Evolutionary conservation across 108 stramenopile genomes (phyloP).

Genomic region (Stephanodiscus minutulus): DNA sequence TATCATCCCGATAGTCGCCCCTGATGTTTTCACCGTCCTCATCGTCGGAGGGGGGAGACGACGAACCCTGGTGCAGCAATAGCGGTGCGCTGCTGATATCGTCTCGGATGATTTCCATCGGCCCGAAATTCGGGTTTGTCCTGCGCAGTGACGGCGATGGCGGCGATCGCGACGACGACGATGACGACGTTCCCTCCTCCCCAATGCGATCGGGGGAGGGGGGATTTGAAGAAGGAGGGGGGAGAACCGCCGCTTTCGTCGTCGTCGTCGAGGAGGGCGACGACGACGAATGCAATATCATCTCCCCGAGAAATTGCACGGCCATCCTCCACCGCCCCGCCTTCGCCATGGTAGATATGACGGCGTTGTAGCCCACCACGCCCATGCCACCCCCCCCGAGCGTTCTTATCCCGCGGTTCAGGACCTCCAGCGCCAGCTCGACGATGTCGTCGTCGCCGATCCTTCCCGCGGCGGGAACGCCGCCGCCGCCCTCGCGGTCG

Average conservation of each 20-base stretch:
- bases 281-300: conserved; percentile 51
- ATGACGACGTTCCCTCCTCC: background rate
- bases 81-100: background rate
- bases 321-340: conserved; percentile 71
- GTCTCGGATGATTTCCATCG: conserved; percentile 19
- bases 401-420: conserved; percentile 25
- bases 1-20: background rate
- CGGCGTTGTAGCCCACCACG: conserved; percentile 86
- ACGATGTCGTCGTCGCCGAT: conserved; percentile 14
- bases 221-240: background rate
- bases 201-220: no score
- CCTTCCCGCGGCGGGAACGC: background rate
- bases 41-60: background rate
- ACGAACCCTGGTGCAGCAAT: background rate
- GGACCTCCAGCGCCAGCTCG: conserved; percentile 60
- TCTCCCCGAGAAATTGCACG: conserved; percentile 57
- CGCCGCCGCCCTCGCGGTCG: no score
- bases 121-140: conserved; percentile 19
- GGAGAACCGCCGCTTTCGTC: background rate
- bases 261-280: background rate
- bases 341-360: conserved; percentile 73
- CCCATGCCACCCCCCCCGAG: conserved; percentile 48
- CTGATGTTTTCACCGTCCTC: background rate
- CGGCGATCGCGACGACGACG: background rate
- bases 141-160: conserved; percentile 8